Evolutionary conservation across 345 rosid species (phyloP), one percentile per base, ranked within the genome.

Genomic region (Nasturtium officinale): DNA sequence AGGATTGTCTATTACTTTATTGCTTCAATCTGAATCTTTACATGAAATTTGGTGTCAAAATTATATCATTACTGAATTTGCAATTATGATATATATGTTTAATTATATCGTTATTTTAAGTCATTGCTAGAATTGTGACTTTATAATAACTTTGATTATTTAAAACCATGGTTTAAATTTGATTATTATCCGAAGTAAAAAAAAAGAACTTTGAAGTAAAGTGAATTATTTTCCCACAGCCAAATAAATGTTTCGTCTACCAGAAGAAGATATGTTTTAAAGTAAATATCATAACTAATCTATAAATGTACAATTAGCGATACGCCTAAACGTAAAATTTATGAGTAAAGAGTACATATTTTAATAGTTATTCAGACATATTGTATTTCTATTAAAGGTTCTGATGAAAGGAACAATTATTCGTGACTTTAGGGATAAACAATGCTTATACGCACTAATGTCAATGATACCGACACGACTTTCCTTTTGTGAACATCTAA

Each of bases 351-450:
- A 30, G 45, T 42, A 5, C 2, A 6, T 46, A 43, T 20, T 15
- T 5, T 2, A 55, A 74, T 65, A 30, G 29, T 28, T 13, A 32
- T 30, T 6, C 7, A 20, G n/a, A 20, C 26, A 21, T 16, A 21
- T 16, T 17, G 0, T 53, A 17, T 38, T 35, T 35, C 4, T 33
- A 13, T 1, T 28, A 48, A 58, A 74, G 46, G 25, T 67, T 37
- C 4, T 57, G 45, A 57, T 35, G 38, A 61, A 51, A 67, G 30
- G 37, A 59, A 67, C 50, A 61, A 69, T 23, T 10, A 69, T 23
- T 20, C 33, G 64, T 61, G 57, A 50, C 64, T 75, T 53, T 60
- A 68, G 65, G 63, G 62, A 67, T 50, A 52, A 52, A 68, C 69
- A 67, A 54, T 68, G 64, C 43, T 61, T 12, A 75, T 46, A 74